Percentiles rank a stretch among this genome's conserved stretches.
Evolutionary conservation across 2,329 filamentous ascomycete species (phyloP).

Genomic region (Diplodia scrobiculata): DNA sequence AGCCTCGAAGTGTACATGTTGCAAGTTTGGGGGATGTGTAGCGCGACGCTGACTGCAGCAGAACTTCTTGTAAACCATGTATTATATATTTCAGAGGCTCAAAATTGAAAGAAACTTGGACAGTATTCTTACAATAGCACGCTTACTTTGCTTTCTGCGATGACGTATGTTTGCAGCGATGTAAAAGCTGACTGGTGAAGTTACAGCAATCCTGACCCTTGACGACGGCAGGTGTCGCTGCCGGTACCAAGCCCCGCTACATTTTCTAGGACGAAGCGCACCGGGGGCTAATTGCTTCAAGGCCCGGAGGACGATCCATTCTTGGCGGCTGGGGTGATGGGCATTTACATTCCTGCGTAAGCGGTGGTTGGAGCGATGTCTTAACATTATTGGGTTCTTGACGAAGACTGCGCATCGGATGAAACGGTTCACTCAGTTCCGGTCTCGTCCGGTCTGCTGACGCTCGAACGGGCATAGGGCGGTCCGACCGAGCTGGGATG

Average conservation of each 20-base stretch:
- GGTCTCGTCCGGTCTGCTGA: neutral
- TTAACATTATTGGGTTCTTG: conserved; percentile 14
- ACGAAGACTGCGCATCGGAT: conserved; percentile 11
- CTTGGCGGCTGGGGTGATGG: conserved; percentile 16
- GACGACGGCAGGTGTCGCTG: neutral
- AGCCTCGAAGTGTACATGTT: neutral
- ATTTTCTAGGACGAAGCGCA: neutral
- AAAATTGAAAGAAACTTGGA: conserved; percentile 8
- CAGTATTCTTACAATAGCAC: neutral
- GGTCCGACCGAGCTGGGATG: neutral
- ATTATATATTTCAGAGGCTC: conserved; percentile 14
- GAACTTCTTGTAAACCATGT: conserved; percentile 26
- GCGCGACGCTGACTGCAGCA: conserved; percentile 17
- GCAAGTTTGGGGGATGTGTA: neutral
- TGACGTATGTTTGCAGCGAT: neutral
- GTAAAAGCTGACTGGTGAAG: neutral
- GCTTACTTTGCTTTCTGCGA: neutral
- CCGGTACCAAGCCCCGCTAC: neutral
- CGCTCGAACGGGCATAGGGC: conserved; percentile 16
- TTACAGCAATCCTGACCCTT: neutral
- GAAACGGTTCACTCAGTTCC: conserved; percentile 20
- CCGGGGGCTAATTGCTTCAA: neutral
- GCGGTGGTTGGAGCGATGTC: conserved; percentile 9
- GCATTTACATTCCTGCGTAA: conserved; percentile 19
- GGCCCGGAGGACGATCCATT: neutral